Evolutionary conservation across 2,329 filamentous ascomycete genomes (phyloP), one percentile per base, ranked within the genome.

Genomic region (Sarocladiaceae sp.): DNA sequence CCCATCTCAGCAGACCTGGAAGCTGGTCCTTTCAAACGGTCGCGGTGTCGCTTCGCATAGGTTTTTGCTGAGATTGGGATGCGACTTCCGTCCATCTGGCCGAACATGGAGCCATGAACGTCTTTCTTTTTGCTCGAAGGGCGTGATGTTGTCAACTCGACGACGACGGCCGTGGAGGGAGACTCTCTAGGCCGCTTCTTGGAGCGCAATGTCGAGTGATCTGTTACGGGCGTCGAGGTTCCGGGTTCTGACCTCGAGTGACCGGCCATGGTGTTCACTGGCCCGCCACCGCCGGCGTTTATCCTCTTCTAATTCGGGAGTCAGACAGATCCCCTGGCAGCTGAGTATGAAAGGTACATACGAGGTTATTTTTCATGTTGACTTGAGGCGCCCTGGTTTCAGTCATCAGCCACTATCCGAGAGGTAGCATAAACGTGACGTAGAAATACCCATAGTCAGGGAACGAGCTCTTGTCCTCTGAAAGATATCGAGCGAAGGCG

Each of bases 371-470:
- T 4, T n/a, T 31, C 45, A 47, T 47, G 7, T 39, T 41, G 29
- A 23, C 18, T 34, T 45, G 12, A 16, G 45, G 24, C 21, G 47
- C 32, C 48, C 50, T 50, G 46, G 50, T 19, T 50, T 41, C 6
- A 18, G 18, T 9, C 11, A 9, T 39, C 34, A 39, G 34, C 34
- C 4, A 24, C 4, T 33, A 6, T 33, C 31, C n/a, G 6, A 5
- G 31, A 20, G 16, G 20, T 19, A 24, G 6, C 26, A 15, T 11
- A 29, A 16, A 15, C 3, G 26, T 6, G 23, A 15, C 3, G 10
- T 29, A 7, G 9, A 23, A 29, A 31, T 61, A 67, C 65, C 61
- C 64, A 67, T 68, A 68, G 55, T 68, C 65, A 42, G 65, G 65
- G 51, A 65, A 64, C 47, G 62, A 66, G 53, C 27, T 43, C 21